phyloP scores from a whole-genome alignment of 2,329 filamentous ascomycete species.

The Sclerotinia glacialis region DNA sequence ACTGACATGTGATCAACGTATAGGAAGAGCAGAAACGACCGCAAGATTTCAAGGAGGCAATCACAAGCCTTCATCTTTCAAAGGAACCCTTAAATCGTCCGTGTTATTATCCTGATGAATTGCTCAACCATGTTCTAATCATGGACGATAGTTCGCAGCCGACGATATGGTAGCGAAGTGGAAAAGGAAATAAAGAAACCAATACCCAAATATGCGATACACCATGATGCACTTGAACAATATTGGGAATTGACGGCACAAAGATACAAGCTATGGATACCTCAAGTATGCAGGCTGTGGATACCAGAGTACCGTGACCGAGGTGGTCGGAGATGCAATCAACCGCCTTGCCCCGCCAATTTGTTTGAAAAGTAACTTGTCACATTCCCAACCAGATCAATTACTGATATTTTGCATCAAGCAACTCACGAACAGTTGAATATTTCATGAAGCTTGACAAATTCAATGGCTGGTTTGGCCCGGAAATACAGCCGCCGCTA shows the following conservation, averaged over 20 bases:
- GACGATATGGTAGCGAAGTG: background rate
- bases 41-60: background rate
- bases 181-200: background rate
- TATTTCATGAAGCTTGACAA: background rate
- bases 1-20: background rate
- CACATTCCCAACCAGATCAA: background rate
- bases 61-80: no score
- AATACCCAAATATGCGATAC: background rate
- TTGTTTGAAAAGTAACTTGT: background rate
- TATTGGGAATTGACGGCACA: background rate
- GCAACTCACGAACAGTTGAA: background rate
- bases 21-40: background rate
- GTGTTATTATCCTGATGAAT: background rate
- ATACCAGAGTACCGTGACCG: background rate
- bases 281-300: background rate
- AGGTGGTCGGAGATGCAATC: background rate
- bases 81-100: background rate
- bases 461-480: background rate
- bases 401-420: background rate
- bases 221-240: background rate
- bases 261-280: background rate
- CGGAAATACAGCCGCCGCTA: background rate
- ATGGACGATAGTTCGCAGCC: background rate
- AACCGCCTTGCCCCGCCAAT: background rate
- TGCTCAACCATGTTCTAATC: background rate